Conservation (phyloP, 75 land plant species). For the Chamaecyparis obtusa region DNA sequence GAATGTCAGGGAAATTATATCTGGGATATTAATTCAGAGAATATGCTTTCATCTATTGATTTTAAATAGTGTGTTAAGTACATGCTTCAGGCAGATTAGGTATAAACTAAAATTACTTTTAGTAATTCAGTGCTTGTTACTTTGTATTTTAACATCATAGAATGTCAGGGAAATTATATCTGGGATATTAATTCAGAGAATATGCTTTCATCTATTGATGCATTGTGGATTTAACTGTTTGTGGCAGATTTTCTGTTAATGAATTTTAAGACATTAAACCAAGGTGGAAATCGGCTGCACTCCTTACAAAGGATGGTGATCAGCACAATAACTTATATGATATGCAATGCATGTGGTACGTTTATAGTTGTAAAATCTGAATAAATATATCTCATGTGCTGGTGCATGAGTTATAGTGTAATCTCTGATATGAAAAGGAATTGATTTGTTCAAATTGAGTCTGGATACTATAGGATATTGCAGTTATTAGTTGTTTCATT, state of each 20-base stretch:
- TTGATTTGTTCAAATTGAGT: neutral
- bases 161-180: neutral
- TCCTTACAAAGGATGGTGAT: conserved; percentile 99
- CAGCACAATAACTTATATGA: conserved; percentile 99
- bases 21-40: neutral
- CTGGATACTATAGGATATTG: neutral
- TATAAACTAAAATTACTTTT: conserved; percentile 6
- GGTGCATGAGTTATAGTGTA: neutral
- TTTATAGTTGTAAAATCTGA: neutral
- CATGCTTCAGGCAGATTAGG: conserved; percentile 99
- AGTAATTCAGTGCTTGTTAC: neutral
- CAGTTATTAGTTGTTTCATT: neutral
- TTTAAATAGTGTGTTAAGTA: conserved; percentile 98
- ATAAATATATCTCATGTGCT: conserved; percentile 1
- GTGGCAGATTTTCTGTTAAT: neutral
- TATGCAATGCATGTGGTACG: conserved; percentile 99
- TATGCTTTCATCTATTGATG: neutral
- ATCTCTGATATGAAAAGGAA: neutral
- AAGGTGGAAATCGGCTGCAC: conserved; percentile 87
- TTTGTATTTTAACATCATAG: neutral
- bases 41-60: neutral
- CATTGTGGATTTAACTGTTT: neutral
- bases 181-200: neutral
- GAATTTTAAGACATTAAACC: neutral
- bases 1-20: neutral